Percentiles rank a stretch among this genome's conserved stretches.
Evolutionary conservation across 176 grass and related monocot species (phyloP).

Genomic region (Urochloa ruziziensis): DNA sequence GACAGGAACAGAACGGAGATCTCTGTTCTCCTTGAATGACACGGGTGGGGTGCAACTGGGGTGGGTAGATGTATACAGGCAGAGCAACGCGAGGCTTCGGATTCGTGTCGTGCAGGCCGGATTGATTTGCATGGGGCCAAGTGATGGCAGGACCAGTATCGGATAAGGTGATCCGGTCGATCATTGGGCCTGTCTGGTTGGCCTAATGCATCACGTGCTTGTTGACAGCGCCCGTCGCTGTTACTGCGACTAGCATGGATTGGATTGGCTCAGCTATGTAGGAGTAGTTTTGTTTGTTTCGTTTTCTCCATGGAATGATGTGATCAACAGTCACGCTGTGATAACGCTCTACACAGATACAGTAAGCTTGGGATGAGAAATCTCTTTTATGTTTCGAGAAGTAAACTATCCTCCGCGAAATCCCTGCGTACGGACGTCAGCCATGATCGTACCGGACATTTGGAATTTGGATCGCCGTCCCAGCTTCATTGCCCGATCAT

Average conservation of each 20-base stretch:
- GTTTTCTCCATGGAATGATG: background rate
- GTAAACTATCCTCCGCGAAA: too few species aligned
- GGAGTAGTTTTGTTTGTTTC: background rate
- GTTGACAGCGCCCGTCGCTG: background rate
- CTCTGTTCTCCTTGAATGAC: background rate
- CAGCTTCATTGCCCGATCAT: too few species aligned
- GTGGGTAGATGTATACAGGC: background rate
- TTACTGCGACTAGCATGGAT: background rate
- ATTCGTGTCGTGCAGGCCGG: constrained; percentile 3
- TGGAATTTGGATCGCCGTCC: too few species aligned
- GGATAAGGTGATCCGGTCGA: constrained; percentile 25
- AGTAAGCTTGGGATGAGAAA: background rate
- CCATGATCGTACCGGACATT: too few species aligned
- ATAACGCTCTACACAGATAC: background rate
- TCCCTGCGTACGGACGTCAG: too few species aligned
- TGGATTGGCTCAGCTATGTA: background rate
- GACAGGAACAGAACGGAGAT: background rate
- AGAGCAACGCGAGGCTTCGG: background rate
- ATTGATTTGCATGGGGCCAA: constrained; percentile 16
- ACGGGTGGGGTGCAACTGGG: too few species aligned
- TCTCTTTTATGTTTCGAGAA: too few species aligned
- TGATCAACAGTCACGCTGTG: background rate
- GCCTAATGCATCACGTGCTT: constrained; percentile 25
- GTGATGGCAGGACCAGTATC: constrained; percentile 26
- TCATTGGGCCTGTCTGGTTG: background rate